Base-by-base conservation (phyloP, 2,329 filamentous ascomycete species). In the Monosporascus sp. region DNA sequence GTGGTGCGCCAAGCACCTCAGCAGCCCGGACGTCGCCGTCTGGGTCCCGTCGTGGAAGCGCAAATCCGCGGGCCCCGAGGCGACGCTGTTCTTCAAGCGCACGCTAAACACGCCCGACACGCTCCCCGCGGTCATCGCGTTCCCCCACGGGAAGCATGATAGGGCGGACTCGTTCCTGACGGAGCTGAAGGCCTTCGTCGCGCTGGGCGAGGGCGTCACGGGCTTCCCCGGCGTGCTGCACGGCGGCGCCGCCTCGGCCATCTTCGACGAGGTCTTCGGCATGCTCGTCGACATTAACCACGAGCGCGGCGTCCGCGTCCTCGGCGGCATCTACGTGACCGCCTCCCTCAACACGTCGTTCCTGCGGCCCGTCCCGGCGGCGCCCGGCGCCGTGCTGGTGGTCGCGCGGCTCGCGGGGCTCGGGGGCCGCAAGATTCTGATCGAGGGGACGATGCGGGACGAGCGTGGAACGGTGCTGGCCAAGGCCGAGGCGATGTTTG, bases 211-310 rank as follows among this genome's bases (percentile, higher is more conserved):
- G 25, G 47, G 38, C 9, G n/a, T 53, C 27, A 22, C n/a, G n/a
- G 51, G 38, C 17, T 47, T 14, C 31, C 17, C 24, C 9, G 51
- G 47, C 25, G n/a, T 49, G 11, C 25, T 31, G 27, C 47, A 53
- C 47, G 47, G 51, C 47, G 51, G 51, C 1, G 25, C 46, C 38
- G 35, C n/a, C 27, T 27, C 51, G 17, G 37, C 27, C 9, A 37
- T 49, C 11, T 43, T 53, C 20, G 51, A 53, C 41, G 47, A 44
- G 39, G 15, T 50, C 11, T 24, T 49, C 8, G 51, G 51, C 11
- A 14, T n/a, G 14, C 31, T 45, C 47, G 11, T n/a, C 18, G 8
- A 9, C 14, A 1, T 53, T 14, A 49, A 45, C 27, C 55, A 56
- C 37, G 17, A 22, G 25, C 37, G 60, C 35, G 51, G 56, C 15